Percentiles rank a stretch among this genome's conserved stretches.
Conservation (phyloP, 805 yeast genomes). For the Sugiyamaella americana region DNA sequence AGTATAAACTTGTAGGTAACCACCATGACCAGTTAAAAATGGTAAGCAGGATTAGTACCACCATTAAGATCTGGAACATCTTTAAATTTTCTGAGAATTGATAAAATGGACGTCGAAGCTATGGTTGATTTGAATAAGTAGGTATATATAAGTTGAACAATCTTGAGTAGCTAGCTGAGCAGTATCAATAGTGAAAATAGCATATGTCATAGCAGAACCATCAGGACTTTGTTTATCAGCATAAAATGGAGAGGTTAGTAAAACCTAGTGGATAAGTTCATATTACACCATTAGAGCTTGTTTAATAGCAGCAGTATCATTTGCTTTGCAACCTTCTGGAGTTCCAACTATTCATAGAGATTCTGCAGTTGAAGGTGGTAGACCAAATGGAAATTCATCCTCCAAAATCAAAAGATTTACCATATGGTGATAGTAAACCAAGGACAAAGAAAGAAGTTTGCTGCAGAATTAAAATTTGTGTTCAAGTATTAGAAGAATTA, state of each 20-base stretch:
- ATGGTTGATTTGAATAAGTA: slow-evolving; percentile 67
- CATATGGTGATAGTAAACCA: slow-evolving; percentile 78
- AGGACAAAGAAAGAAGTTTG: slow-evolving; percentile 84
- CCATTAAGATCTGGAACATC: slow-evolving; percentile 63
- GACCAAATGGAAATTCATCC: slow-evolving; percentile 98
- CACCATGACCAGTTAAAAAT: slow-evolving; percentile 82
- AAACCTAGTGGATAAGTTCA: slow-evolving; percentile 63
- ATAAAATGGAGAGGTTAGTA: slow-evolving; percentile 27
- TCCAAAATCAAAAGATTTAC: slow-evolving; percentile 89
- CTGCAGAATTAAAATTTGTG: slow-evolving; percentile 86
- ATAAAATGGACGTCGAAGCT: slow-evolving; percentile 69
- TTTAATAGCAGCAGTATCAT: slow-evolving; percentile 60
- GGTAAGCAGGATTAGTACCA: slow-evolving; percentile 83
- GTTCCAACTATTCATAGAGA: slow-evolving; percentile 69
- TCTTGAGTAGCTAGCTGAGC: slow-evolving; percentile 56
- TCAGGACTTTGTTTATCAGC: slow-evolving; percentile 57
- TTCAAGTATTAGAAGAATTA: slow-evolving; percentile 74
- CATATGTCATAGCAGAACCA: slow-evolving; percentile 90
- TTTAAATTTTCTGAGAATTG: slow-evolving; percentile 73
- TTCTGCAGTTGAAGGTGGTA: slow-evolving; percentile 56
- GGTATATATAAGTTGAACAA: slow-evolving; percentile 70
- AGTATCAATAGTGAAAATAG: slow-evolving; percentile 71
- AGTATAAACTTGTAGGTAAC: slow-evolving; percentile 61
- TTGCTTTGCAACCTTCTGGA: slow-evolving; percentile 41
- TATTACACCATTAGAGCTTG: slow-evolving; percentile 78